Base-by-base conservation (phyloP, 2,329 filamentous ascomycete genomes). In the Colletotrichum euphorbiae region DNA sequence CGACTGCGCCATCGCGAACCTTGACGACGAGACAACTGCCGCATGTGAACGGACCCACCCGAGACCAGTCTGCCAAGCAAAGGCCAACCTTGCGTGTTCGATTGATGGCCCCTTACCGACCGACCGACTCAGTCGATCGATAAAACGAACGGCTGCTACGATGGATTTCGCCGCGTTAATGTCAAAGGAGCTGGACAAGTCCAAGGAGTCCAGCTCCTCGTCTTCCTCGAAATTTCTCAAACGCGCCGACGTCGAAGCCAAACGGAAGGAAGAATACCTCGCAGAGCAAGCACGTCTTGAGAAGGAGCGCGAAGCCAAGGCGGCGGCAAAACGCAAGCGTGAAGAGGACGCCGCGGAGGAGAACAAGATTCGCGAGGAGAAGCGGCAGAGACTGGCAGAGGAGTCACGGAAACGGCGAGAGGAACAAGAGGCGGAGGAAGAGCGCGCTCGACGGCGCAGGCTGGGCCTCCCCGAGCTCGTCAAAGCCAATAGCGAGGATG, bases 111-210 rank as follows among this genome's bases (percentile, higher is more conserved):
- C 36, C 36, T 28, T 6, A 5, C 28, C 5, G 9, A 19, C 13
- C 40, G 59, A 62, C 38, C 8, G 8, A 13, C 15, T n/a, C 42
- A 36, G 67, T 31, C 38, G 13, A 52, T 12, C 57, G 42, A 64
- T 50, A 43, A 46, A 21, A 33, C 12, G 57, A 38, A 38, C 70
- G 76, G 28, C 7, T 28, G 28, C 28, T 8, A 84, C 70, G 72
- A 99, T 99, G 96, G 94, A 99, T 80, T 99, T 99, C 83, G 94
- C 94, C 69, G 89, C 93, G 40, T 84, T 99, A 54, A 97, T 99
- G 93, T 90, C 92, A 75, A 92, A 93, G 77, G 94, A 97, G 80
- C 96, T 99, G 75, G 89, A 92, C 75, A 97, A 96, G 79, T 85
- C 90, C 73, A 93, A 93, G 79, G 40, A 54, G n/a, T 38, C 60